These are phyloP conservation scores for Cerioporus squamosus DNA, from an alignment of 1,284 basidiomycete genomes.

Conservation along the genomic window DNA sequence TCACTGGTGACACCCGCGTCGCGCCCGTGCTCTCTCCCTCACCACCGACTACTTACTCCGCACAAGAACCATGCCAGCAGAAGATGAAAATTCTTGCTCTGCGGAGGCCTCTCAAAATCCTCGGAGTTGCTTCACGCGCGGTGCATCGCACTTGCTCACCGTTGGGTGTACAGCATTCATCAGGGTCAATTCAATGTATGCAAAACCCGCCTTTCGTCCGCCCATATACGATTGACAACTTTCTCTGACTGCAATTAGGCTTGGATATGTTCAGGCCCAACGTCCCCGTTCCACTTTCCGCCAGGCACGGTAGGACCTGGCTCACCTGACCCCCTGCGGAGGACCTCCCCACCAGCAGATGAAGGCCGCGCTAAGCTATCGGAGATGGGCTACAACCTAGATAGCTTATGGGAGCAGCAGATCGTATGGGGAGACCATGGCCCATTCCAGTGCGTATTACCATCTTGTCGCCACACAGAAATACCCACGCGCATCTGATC, in stretches of 20 bases:
- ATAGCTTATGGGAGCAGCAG: constrained; percentile 71
- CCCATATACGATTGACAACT: no score
- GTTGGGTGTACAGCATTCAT: constrained; percentile 3
- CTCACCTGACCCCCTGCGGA: constrained; percentile 48
- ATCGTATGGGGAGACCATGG: constrained; percentile 80
- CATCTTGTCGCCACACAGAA: no score
- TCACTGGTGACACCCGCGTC: not conserved
- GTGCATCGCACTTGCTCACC: not conserved
- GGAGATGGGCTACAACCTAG: constrained; percentile 57
- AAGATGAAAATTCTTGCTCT: not conserved
- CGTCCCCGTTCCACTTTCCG: constrained; percentile 66
- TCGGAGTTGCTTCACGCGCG: not conserved
- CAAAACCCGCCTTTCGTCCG: not conserved
- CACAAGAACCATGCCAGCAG: not conserved
- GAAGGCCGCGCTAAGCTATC: constrained; percentile 49
- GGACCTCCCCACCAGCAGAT: constrained; percentile 30
- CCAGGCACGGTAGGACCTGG: constrained; percentile 64
- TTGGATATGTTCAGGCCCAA: constrained; percentile 62
- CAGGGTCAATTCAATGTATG: constrained; percentile 6
- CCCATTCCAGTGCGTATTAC: constrained; percentile 62
- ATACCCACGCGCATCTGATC: no score
- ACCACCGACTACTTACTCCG: not conserved
- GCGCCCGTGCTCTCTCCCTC: not conserved
- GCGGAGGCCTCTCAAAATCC: not conserved
- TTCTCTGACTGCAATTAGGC: constrained; percentile 25